These are phyloP conservation scores for Scutellaria barbata DNA, from an alignment of 257 asterid species.

Conservation along the genomic window DNA sequence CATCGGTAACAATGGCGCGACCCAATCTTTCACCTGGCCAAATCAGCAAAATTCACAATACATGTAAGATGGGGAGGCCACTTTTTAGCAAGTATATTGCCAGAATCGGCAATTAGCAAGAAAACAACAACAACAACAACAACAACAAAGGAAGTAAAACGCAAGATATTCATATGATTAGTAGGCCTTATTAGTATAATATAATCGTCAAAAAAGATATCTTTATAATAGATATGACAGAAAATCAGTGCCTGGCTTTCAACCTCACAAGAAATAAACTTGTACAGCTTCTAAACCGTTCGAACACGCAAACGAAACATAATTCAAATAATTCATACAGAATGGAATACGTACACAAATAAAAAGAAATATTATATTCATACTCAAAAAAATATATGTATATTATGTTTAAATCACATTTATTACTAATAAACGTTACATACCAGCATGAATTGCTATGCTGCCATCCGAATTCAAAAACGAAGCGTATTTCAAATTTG, in stretches of 20 bases:
- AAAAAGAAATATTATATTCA: neutral
- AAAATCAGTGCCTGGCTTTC: neutral
- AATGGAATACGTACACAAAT: neutral
- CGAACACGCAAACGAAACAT: neutral
- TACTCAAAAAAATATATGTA: neutral
- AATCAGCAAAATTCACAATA: conserved; percentile 22
- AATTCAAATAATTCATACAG: neutral
- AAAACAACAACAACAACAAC: neutral
- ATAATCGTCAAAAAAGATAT: neutral
- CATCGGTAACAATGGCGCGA: conserved; percentile 79
- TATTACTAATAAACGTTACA: neutral
- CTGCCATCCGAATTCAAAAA: conserved; percentile 82
- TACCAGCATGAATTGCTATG: conserved; percentile 95
- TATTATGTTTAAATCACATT: no score
- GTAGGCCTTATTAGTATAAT: neutral
- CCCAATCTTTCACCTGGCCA: conserved; percentile 89
- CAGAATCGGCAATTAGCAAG: conserved; percentile 10
- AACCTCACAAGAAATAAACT: neutral
- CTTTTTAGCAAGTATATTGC: neutral
- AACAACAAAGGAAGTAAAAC: neutral
- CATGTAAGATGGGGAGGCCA: neutral
- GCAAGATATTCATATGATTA: neutral
- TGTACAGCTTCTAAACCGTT: conserved; percentile 3
- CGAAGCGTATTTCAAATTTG: conserved; percentile 55
- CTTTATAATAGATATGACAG: neutral